A percentile compares a stretch with the other conserved stretches of the same genome.
Conservation (phyloP, 805 yeast genomes). For the Ogataea glucozyma region DNA sequence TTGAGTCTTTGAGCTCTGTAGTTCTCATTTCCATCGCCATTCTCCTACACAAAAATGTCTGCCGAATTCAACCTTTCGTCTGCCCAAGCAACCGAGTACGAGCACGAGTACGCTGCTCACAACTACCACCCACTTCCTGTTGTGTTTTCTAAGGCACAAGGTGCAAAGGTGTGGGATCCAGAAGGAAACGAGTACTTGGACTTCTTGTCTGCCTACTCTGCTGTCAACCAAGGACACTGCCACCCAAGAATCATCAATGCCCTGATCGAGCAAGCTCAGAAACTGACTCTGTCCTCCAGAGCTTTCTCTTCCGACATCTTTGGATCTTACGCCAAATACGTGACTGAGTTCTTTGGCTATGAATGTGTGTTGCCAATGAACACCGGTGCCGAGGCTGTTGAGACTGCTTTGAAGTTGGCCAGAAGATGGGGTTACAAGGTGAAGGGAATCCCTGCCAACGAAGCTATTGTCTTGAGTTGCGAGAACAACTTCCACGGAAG, state of each 20-base stretch:
- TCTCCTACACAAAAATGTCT: constrained; percentile 12
- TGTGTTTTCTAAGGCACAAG: constrained; percentile 80
- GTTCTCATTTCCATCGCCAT: neutral
- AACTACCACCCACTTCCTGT: constrained; percentile 97
- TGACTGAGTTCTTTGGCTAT: constrained; percentile 85
- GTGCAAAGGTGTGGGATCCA: constrained; percentile 98
- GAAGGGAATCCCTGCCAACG: constrained; percentile 78
- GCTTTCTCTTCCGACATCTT: constrained; percentile 91
- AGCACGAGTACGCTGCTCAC: constrained; percentile 86
- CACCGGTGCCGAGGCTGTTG: constrained; percentile 99
- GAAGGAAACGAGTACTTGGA: constrained; percentile 94
- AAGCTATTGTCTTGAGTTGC: constrained; percentile 87
- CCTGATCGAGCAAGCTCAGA: constrained; percentile 80
- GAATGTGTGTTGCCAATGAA: constrained; percentile 97
- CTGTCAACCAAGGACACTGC: constrained; percentile 97
- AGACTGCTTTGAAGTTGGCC: constrained; percentile 89
- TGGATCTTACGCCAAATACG: constrained; percentile 81
- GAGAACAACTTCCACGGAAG: constrained; percentile 95
- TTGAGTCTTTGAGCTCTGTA: neutral
- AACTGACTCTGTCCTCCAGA: constrained; percentile 82
- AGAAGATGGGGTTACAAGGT: constrained; percentile 95
- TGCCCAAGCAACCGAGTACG: constrained; percentile 62
- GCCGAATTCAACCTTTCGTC: constrained; percentile 56
- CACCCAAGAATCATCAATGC: constrained; percentile 91
- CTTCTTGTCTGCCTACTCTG: constrained; percentile 92